Base-by-base conservation (phyloP, 2,329 filamentous ascomycete species). In the Tolypocladium guangdongense region DNA sequence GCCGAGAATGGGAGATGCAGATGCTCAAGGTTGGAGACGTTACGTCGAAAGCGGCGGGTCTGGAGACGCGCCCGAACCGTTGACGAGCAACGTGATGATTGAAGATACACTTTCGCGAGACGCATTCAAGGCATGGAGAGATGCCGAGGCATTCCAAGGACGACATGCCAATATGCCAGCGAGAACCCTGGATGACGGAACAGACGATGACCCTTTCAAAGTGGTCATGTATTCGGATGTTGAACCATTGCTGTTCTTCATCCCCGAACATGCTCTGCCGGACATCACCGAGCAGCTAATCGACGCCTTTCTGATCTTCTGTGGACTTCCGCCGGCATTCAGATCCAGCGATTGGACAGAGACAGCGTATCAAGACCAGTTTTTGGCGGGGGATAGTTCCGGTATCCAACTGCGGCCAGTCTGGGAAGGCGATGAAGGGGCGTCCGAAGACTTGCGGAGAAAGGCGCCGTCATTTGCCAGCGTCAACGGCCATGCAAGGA, bases 151-250 rank as follows among this genome's bases (percentile, higher is more conserved):
- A n/a, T 67, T 72, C 12, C 71, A 70, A 32, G 72, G 73, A 1
- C 57, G 63, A 16, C 69, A 71, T 43, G 75, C 84, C 10, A 74
- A 71, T 41, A 71, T 83, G 53, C 88, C 90, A 7, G 87, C 87
- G 18, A 81, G 87, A 49, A 86, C 86, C 0, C 74, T 87, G 56
- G 90, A 96, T 64, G 83, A 90, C 30, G 77, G 81, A 2, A 80
- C 78, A 18, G 86, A 89, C 58, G 86, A 91, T 55, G 92, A 96
- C 62, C 87, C 90, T 0, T 95, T 87, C 59, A 80, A 90, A 37
- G 81, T 93, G 4, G 80, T 96, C 47, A 80, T 96, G 63, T 90
- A 84, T 60, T 80, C 83, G 0, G 93, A 97, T 64, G 74, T 96
- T 22, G 72, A 82, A 56, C 75, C 80, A 0, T 75, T 87, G 32